Evolutionary conservation across 805 yeast genomes (phyloP), one percentile per base, ranked within the genome.

Genomic region (Candida nanaspora): DNA sequence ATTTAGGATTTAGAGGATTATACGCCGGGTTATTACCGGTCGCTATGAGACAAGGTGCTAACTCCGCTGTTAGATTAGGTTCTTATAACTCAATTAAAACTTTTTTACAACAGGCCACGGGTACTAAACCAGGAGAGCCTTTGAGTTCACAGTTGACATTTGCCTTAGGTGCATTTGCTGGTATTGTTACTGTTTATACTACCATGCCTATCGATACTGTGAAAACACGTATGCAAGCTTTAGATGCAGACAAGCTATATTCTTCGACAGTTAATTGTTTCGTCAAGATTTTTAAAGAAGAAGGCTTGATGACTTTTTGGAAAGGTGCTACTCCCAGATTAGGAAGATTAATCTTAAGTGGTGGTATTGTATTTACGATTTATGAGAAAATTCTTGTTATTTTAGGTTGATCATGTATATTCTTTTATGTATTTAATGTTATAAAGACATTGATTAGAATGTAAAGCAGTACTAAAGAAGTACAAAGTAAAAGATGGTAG

Each of bases 181-280:
- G 96, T 35, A 71, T 83, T 34, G 79, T 88, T 39, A 88, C 96
- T 0, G 96, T 88, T 10, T 88, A 88, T 62, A 69, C 93, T 4
- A 88, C 96, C 3, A 88, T 88, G 96, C 96, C 96, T 8, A 82
- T 88, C 33, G 96, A 88, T 57, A 88, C 96, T 1, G 95, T 88
- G 46, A 91, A 91, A 66, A 93, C 98, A 1, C 76, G 98, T 62
- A 91, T 91, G 96, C 98, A 91, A 68, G 82, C 95, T 18, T 72
- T 91, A 48, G 89, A 86, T 28, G 85, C 96, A 7, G 72, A 73
- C 38, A 70, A 72, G 51, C 63, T 72, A 54, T 93, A 91, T 64
- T 59, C 74, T 1, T 77, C 88, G 36, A 89, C 97, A 0, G 18
- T 82, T 32, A 76, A 91, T 63, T 91, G 98, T 63, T 89, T 94